These are phyloP conservation scores for Microcyclospora pomicola DNA, from an alignment of 2,329 filamentous ascomycete species.

Conservation along the genomic window DNA sequence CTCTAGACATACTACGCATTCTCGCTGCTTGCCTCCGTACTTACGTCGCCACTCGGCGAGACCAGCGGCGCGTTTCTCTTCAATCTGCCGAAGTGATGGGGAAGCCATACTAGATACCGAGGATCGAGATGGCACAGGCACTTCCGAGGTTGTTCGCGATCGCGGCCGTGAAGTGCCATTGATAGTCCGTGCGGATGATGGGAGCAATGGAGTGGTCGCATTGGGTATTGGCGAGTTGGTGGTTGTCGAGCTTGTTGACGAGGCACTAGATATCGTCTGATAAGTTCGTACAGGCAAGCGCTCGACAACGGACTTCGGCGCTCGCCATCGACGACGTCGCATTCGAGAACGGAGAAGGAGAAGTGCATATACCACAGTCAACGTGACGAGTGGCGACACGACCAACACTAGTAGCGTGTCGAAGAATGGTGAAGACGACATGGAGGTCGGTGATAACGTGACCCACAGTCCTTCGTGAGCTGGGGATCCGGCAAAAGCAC, in stretches of 20 bases:
- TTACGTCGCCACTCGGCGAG: conserved; percentile 41
- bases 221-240: conserved; percentile 11
- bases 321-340: conserved; percentile 78
- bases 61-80: conserved; percentile 38
- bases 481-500: conserved; percentile 2
- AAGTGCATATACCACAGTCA: conserved; percentile 84
- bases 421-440: conserved; percentile 82
- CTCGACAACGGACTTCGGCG: conserved; percentile 93
- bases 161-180: conserved; percentile 41
- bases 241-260: conserved; percentile 32
- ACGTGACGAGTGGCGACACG: conserved; percentile 78
- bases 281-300: conserved; percentile 91
- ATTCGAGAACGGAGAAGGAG: conserved; percentile 79
- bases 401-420: conserved; percentile 95
- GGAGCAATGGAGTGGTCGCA: conserved; percentile 65
- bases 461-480: conserved; percentile 76
- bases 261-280: conserved; percentile 61
- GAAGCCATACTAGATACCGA: conserved; percentile 13
- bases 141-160: conserved; percentile 50
- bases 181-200: conserved; percentile 29
- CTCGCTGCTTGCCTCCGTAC: conserved; percentile 55
- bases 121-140: conserved; percentile 22
- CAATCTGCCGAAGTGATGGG: conserved; percentile 24
- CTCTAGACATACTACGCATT: conserved; percentile 93
- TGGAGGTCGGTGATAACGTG: conserved; percentile 80